Evolutionary conservation across 352 stramenopile genomes (phyloP), one percentile per base, ranked within the genome.

Genomic region (Globisporangium spiculum): DNA sequence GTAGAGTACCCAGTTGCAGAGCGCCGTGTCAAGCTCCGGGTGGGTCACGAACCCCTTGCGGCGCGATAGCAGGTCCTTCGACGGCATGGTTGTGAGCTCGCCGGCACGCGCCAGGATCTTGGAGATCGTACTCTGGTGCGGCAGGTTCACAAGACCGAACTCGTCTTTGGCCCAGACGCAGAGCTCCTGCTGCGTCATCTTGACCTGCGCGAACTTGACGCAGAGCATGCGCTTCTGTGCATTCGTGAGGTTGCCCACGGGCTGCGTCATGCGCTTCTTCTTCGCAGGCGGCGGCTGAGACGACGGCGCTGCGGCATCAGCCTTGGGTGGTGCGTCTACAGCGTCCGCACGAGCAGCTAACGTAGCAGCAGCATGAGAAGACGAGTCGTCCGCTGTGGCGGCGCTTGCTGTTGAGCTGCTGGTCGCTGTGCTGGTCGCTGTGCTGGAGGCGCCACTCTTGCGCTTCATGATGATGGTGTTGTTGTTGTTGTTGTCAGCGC

Each of bases 121-220:
- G 63, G 79, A 88, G 72, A 89, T 89, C 12, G 81, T 89, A 27
- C 76, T 82, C 69, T 89, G 81, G 46, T 83, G 77, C 66, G 81
- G 81, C 66, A 84, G 57, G 50, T 89, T 81, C 30, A 70, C 64
- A 26, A 89, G 71, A 41, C 78, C 66, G 70, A 89, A 89, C 77
- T 89, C 81, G 57, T 75, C 74, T 52, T 83, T 84, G 54, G 81
- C 79, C 81, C 81, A 89, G 10, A 81, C 73, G 54, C 77, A 86
- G 46, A 89, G 69, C 65, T 89, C 81, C 69, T 86, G 75, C 67
- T 89, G 81, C 60, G 79, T 88, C 77, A 87, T 88, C 59, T 84
- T 86, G 44, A 77, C 74, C 55, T 75, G 77, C 32, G 74, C 74
- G 64, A 84, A 86, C 65, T 84, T 80, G 53, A 85, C 83, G 65